A percentile compares a stretch with the other conserved stretches of the same genome.
Evolutionary conservation across 225 moss, liverwort and hornwort genomes (phyloP).

Genomic region (Physcomitrium patens): DNA sequence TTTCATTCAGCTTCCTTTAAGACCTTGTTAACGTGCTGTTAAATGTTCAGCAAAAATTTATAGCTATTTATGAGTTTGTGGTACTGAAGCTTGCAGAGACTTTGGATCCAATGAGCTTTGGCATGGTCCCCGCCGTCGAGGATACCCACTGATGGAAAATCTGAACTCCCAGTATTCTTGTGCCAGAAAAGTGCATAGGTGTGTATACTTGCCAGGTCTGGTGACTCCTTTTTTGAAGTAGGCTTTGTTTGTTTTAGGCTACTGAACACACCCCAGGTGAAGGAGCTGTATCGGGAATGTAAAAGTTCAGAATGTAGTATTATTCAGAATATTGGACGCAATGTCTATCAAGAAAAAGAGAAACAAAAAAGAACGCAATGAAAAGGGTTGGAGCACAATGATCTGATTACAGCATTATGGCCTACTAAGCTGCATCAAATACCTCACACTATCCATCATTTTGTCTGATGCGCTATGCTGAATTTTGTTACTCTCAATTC

Average conservation of each 20-base stretch:
- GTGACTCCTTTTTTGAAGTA: constrained; percentile 40
- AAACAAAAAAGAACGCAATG: constrained; percentile 37
- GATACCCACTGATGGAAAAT: constrained; percentile 40
- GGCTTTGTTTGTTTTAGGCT: constrained; percentile 49
- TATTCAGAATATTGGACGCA: constrained; percentile 29
- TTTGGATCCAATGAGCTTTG: constrained; percentile 85
- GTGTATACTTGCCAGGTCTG: constrained; percentile 45
- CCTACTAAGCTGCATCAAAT: neutral
- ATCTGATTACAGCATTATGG: constrained; percentile 23
- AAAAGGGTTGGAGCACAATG: constrained; percentile 32
- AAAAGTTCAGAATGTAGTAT: constrained; percentile 38
- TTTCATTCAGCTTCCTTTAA: neutral
- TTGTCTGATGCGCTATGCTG: neutral
- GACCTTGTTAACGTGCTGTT: neutral
- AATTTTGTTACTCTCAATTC: neutral
- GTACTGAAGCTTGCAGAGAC: constrained; percentile 67
- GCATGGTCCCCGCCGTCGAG: constrained; percentile 71
- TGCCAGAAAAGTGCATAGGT: constrained; percentile 32
- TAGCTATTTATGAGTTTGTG: constrained; percentile 25
- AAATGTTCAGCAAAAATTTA: neutral
- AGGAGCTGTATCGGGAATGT: constrained; percentile 44
- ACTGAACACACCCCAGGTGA: constrained; percentile 48
- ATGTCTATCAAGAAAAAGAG: constrained; percentile 35
- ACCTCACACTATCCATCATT: neutral
- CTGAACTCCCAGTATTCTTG: constrained; percentile 16